A percentile compares a stretch with the other conserved stretches of the same genome.
These are phyloP conservation scores for Amauroascus verrucosus DNA, from an alignment of 2,329 filamentous ascomycete species.

Conservation along the genomic window DNA sequence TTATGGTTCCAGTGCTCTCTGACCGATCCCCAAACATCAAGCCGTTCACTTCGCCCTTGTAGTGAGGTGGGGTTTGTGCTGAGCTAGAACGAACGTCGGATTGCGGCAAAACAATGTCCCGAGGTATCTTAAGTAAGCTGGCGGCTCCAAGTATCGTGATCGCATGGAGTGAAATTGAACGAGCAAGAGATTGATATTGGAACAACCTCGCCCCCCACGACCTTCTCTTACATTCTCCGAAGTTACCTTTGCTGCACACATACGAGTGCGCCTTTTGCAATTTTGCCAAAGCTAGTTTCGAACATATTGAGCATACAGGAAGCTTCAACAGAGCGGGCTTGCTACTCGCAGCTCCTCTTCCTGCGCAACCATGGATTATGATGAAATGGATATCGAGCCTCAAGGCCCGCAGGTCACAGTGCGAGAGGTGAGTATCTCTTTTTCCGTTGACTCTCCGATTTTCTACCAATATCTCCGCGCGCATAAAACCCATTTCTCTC, in stretches of 20 bases:
- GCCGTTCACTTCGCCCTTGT: not conserved
- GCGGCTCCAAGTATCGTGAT: not conserved
- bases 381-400: conserved; percentile 39
- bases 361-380: conserved; percentile 33
- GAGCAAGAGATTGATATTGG: not conserved
- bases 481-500: too few species aligned
- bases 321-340: not conserved
- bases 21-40: not conserved
- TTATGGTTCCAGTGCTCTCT: too few species aligned
- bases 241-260: not conserved
- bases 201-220: not conserved
- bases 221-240: not conserved
- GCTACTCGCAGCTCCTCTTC: conserved; percentile 9
- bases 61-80: not conserved
- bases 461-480: too few species aligned
- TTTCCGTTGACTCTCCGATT: not conserved
- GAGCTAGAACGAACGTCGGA: not conserved
- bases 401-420: conserved; percentile 40
- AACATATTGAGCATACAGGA: not conserved
- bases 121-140: not conserved
- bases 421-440: conserved; percentile 30
- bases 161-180: not conserved
- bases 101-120: not conserved
- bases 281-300: not conserved
- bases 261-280: not conserved